Evolutionary conservation across 768 basidiomycete genomes (phyloP), one percentile per base, ranked within the genome.

Genomic region (Cantharellus anzutake): DNA sequence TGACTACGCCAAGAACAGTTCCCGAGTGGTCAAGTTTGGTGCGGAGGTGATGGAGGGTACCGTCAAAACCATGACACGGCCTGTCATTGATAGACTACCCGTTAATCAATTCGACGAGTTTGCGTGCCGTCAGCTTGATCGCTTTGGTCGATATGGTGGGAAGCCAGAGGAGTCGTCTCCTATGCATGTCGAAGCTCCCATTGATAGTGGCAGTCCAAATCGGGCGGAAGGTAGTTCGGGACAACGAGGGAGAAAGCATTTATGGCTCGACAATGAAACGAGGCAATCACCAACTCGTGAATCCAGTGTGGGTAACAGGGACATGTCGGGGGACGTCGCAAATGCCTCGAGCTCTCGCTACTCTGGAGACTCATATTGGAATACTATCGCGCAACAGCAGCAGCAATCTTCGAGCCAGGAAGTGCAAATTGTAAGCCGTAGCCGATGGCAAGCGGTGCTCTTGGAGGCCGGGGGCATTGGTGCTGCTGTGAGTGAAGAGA

Each of bases 401-500:
- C 7, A 7, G 11, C 52, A 11, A 11, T 11, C 7, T 11, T 37
- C 52, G 7, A 37, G 52, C 1, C 52, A 55, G 38, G 52, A 55
- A 37, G 52, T 55, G 42, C 63, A 83, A 66, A 79, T 86, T 5
- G 79, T 76, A 0, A 79, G 78, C 55, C 77, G 88, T n/a, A 84
- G 84, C 68, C 74, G 85, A 48, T 90, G 86, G 89, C 88, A 91
- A 65, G 79, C 84, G 0, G 78, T 92, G 37, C 72, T 93, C 44
- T 74, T 84, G 34, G 90, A 93, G 70, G 90, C 88, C 2, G 88
- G 90, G 11, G 90, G 90, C 0, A 74, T 94, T 41, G 79, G 88
- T 60, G 88, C 86, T 0, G 90, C 91, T 4, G 74, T 93, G 40
- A 90, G 88, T 68, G 89, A 92, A 63, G 91, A 93, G 69, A 90